phyloP scores from a whole-genome alignment of 768 basidiomycete species.

The Podaxis pistillaris region DNA sequence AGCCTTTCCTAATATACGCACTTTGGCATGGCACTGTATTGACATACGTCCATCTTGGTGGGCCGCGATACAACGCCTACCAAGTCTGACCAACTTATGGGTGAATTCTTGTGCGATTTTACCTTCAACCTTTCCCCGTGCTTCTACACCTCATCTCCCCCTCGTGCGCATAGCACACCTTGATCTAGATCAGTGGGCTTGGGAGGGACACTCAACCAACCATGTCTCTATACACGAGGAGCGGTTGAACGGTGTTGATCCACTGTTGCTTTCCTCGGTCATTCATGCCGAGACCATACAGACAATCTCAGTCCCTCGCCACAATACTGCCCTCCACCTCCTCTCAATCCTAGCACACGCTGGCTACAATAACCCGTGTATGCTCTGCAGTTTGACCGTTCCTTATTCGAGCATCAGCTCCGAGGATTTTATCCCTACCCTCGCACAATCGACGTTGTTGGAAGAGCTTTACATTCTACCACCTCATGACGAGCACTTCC shows the following conservation, averaged over 20 bases:
- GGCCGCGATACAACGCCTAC: conserved; percentile 26
- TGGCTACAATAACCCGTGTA: not conserved
- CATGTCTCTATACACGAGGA: conserved; percentile 34
- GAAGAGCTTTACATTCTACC: conserved; percentile 30
- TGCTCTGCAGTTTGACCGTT: conserved; percentile 11
- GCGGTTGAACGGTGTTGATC: conserved; percentile 26
- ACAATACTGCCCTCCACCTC: conserved; percentile 29
- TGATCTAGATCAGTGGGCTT: conserved; percentile 37
- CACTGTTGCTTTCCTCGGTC: conserved; percentile 24
- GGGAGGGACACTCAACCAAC: conserved; percentile 32
- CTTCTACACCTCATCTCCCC: not conserved
- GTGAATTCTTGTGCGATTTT: conserved; percentile 30
- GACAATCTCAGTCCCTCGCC: conserved; percentile 30
- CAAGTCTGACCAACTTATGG: conserved; percentile 28
- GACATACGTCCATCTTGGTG: conserved; percentile 33
- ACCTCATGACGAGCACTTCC: conserved; percentile 24
- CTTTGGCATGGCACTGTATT: conserved; percentile 35
- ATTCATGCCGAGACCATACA: conserved; percentile 28
- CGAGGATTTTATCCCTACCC: conserved; percentile 12
- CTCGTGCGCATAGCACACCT: conserved; percentile 23
- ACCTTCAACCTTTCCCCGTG: conserved; percentile 5
- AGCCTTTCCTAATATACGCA: conserved; percentile 30
- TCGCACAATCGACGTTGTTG: conserved; percentile 11
- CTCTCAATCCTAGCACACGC: conserved; percentile 21
- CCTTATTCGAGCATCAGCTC: conserved; percentile 16